A percentile compares a stretch with the other conserved stretches of the same genome.
Evolutionary conservation across 305 asterid species (phyloP).

Genomic region (Striga hermonthica): DNA sequence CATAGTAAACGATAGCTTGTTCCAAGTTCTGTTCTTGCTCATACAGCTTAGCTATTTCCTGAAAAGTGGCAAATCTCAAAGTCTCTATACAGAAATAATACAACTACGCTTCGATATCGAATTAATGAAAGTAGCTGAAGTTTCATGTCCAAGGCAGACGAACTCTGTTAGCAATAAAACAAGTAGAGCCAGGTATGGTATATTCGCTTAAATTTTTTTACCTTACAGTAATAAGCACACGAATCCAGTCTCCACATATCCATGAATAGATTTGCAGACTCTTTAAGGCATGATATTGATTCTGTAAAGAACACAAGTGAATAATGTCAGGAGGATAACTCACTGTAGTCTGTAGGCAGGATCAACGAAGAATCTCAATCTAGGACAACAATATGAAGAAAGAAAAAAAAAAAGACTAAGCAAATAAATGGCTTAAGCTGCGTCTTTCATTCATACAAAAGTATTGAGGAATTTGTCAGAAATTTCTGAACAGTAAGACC

Average conservation of each 20-base stretch:
- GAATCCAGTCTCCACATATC: constrained; percentile 57
- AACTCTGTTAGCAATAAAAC: not conserved
- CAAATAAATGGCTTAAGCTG: constrained; percentile 1
- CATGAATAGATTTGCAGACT: constrained; percentile 48
- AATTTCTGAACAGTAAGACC: too few relatives aligned
- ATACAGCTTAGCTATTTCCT: constrained; percentile 76
- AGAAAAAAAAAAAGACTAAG: constrained; percentile 20
- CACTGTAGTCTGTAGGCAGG: constrained; percentile 8
- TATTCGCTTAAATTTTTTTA: constrained; percentile 31
- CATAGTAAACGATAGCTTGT: constrained; percentile 65
- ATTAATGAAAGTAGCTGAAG: not conserved
- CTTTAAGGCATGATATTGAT: constrained; percentile 54
- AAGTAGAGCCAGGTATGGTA: constrained; percentile 11
- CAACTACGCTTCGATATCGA: not conserved
- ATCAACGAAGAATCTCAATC: constrained; percentile 5
- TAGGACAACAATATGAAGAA: constrained; percentile 7
- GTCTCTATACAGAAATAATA: constrained; percentile 1
- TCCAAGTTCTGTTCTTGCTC: constrained; percentile 75
- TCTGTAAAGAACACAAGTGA: constrained; percentile 37
- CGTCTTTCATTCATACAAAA: constrained; percentile 3
- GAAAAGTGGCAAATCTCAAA: constrained; percentile 21
- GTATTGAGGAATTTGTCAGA: not conserved
- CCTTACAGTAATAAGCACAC: constrained; percentile 62
- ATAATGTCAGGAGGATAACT: constrained; percentile 5
- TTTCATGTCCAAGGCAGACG: too few relatives aligned